phyloP scores from a whole-genome alignment of 306 rosid species.

The Pterocarpus macrocarpus region DNA sequence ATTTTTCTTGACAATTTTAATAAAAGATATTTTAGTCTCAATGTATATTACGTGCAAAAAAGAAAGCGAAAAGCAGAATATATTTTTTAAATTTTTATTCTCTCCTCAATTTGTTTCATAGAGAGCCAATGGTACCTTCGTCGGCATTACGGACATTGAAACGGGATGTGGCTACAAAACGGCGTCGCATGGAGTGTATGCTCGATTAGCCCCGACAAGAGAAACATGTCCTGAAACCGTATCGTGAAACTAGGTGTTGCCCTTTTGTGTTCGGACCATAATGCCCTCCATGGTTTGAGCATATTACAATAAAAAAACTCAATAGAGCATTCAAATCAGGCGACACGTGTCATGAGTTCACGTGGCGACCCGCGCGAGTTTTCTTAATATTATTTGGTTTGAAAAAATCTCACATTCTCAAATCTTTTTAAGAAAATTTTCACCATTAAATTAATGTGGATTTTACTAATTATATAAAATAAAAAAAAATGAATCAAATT shows the following conservation, averaged over 20 bases:
- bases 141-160: slow-evolving; percentile 34
- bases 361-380: background rate
- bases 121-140: slow-evolving; percentile 31
- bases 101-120: background rate
- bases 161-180: slow-evolving; percentile 30
- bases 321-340: background rate
- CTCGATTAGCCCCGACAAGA: slow-evolving; percentile 39
- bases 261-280: background rate
- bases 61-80: background rate
- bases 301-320: background rate
- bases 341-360: too few relatives aligned
- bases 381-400: too few relatives aligned
- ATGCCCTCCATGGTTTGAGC: background rate
- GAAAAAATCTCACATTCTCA: too few relatives aligned
- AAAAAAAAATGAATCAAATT: too few relatives aligned
- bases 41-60: background rate
- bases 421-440: too few relatives aligned
- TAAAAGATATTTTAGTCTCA: background rate
- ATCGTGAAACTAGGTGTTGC: slow-evolving; percentile 25
- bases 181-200: slow-evolving; percentile 30
- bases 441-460: background rate
- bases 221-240: slow-evolving; percentile 39
- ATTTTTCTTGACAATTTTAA: background rate
- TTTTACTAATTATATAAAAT: too few relatives aligned
- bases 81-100: background rate